Conservation (phyloP, 2,329 filamentous ascomycete species). For the Claviceps arundinis region DNA sequence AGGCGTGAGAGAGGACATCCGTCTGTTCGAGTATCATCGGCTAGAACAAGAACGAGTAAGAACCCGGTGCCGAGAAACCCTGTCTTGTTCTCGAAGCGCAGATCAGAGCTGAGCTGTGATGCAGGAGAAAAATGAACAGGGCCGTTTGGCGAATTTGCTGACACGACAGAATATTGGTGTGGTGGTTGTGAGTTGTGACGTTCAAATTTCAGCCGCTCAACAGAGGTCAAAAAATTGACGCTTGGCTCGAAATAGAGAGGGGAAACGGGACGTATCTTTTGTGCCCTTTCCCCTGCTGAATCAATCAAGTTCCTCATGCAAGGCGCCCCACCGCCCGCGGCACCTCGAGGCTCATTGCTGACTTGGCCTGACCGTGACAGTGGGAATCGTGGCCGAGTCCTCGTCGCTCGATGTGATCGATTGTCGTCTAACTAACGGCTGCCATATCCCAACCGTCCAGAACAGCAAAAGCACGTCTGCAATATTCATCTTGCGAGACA, state of each 20-base stretch:
- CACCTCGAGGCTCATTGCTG: not conserved
- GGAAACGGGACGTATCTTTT: not conserved
- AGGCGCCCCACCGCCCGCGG: conserved; percentile 1
- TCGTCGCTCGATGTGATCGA: not conserved
- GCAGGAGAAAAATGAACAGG: not conserved
- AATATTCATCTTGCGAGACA: conserved; percentile 4
- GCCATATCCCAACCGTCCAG: not conserved
- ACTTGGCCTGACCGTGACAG: not conserved
- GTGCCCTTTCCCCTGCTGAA: not conserved
- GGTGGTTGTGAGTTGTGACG: not conserved
- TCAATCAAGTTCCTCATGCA: not conserved
- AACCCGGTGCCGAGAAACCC: too few species aligned
- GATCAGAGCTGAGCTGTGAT: not conserved
- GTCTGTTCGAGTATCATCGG: not conserved
- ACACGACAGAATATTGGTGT: too few species aligned
- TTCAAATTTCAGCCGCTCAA: not conserved
- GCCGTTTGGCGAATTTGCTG: not conserved
- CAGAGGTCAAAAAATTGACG: not conserved
- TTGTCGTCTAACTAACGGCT: not conserved
- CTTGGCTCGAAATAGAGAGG: not conserved
- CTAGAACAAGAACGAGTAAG: not conserved
- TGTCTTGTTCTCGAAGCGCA: not conserved
- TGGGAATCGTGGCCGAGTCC: not conserved
- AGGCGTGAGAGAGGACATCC: not conserved
- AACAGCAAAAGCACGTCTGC: not conserved